Percentiles rank a stretch among this genome's conserved stretches.
These are phyloP conservation scores for Boletus pseudopeckii DNA, from an alignment of 768 basidiomycete genomes.

Conservation along the genomic window DNA sequence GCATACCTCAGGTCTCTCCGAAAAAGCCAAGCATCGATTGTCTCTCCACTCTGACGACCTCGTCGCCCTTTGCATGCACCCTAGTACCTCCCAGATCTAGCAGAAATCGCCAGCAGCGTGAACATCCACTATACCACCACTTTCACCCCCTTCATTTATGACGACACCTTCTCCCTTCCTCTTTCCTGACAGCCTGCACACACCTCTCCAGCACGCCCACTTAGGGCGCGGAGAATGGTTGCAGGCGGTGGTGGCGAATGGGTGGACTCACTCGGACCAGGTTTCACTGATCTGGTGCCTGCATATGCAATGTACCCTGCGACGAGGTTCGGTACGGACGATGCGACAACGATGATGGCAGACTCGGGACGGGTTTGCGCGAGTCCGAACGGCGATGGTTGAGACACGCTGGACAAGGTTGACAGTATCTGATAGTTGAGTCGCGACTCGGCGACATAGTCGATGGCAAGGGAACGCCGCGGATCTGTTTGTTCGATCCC, in stretches of 20 bases:
- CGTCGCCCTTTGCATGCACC: not conserved
- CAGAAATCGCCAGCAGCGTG: not conserved
- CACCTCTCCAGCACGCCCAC: constrained; percentile 14
- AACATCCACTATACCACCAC: not conserved
- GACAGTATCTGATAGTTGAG: not conserved
- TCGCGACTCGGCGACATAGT: not conserved
- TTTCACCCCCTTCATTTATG: no score
- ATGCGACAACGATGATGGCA: not conserved
- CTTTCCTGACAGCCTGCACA: constrained; percentile 6
- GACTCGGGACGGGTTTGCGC: not conserved
- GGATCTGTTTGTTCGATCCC: not conserved
- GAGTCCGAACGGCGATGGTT: not conserved
- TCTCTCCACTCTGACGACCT: not conserved
- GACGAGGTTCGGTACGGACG: not conserved
- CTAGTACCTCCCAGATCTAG: not conserved
- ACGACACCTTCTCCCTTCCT: not conserved
- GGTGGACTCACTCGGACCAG: not conserved
- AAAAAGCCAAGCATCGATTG: not conserved
- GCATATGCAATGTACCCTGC: not conserved
- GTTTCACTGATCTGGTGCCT: not conserved
- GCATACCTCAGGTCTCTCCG: not conserved
- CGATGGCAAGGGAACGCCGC: not conserved
- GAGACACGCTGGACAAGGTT: not conserved
- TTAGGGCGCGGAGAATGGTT: constrained; percentile 14
- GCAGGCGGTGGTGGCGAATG: constrained; percentile 3